phyloP scores from a whole-genome alignment of 2,329 filamentous ascomycete genomes.

The Scopulariopsis brevicaulis region DNA sequence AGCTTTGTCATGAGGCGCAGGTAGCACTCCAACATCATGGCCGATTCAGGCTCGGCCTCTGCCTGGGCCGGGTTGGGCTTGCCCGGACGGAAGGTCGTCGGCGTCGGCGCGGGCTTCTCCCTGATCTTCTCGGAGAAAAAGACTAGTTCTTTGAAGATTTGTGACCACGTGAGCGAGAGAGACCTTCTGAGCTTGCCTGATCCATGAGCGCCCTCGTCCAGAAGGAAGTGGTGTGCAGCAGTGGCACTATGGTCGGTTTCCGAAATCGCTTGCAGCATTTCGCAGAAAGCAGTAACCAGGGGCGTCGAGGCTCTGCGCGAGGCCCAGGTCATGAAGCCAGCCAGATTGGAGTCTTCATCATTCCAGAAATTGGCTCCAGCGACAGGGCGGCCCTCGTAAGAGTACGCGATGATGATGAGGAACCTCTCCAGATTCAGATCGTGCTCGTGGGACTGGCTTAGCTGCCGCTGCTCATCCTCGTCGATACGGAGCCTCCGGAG shows the following conservation, averaged over 20 bases:
- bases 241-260: slow-evolving; percentile 73
- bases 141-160: slow-evolving; percentile 83
- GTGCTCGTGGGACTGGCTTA: slow-evolving; percentile 53
- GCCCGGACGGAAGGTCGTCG: slow-evolving; percentile 36
- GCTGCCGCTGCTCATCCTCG: slow-evolving; percentile 76
- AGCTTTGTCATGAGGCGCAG: slow-evolving; percentile 79
- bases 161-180: slow-evolving; percentile 80
- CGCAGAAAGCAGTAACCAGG: slow-evolving; percentile 91
- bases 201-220: slow-evolving; percentile 69
- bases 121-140: slow-evolving; percentile 73
- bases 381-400: slow-evolving; percentile 77
- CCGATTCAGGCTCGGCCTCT: slow-evolving; percentile 79
- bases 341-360: slow-evolving; percentile 83
- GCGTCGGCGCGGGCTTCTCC: slow-evolving; percentile 47
- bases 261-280: slow-evolving; percentile 85
- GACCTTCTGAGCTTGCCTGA: slow-evolving; percentile 71
- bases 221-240: slow-evolving; percentile 76
- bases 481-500: slow-evolving; percentile 76
- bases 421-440: slow-evolving; percentile 78
- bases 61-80: slow-evolving; percentile 56
- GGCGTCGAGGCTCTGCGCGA: slow-evolving; percentile 89
- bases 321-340: slow-evolving; percentile 95
- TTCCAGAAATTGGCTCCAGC: slow-evolving; percentile 84
- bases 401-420: slow-evolving; percentile 81
- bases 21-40: slow-evolving; percentile 95